phyloP scores from a whole-genome alignment of 768 basidiomycete genomes.

The Pleurotus sapidus region DNA sequence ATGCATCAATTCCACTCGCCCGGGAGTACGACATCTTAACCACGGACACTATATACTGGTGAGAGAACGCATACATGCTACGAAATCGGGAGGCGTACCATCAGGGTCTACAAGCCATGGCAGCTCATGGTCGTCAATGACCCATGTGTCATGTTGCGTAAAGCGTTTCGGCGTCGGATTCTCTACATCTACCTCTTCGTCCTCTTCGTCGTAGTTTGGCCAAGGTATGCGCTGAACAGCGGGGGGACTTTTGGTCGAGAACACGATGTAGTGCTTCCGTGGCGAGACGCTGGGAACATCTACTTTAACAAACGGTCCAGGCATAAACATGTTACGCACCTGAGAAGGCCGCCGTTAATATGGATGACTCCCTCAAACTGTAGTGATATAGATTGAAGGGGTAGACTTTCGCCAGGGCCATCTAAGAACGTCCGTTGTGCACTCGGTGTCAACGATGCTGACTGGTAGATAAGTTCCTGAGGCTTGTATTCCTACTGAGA shows the following conservation, averaged over 20 bases:
- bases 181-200: slow-evolving; percentile 27
- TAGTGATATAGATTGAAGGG: slow-evolving; percentile 64
- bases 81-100: slow-evolving; percentile 38
- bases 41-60: slow-evolving; percentile 55
- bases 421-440: slow-evolving; percentile 69
- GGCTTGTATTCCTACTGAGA: slow-evolving; percentile 60
- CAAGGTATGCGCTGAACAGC: slow-evolving; percentile 84
- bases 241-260: slow-evolving; percentile 72
- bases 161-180: slow-evolving; percentile 10
- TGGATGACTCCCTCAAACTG: slow-evolving; percentile 81
- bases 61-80: not conserved
- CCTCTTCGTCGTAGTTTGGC: slow-evolving; percentile 51
- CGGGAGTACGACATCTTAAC: slow-evolving; percentile 57
- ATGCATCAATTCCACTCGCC: slow-evolving; percentile 64
- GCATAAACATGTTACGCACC: slow-evolving; percentile 35
- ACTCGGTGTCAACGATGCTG: slow-evolving; percentile 47
- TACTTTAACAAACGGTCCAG: slow-evolving; percentile 7
- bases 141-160: slow-evolving; percentile 66
- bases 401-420: slow-evolving; percentile 77
- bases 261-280: slow-evolving; percentile 63
- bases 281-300: slow-evolving; percentile 61
- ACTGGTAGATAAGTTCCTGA: slow-evolving; percentile 53
- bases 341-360: slow-evolving; percentile 70
- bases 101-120: slow-evolving; percentile 75
- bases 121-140: slow-evolving; percentile 60